phyloP scores from a whole-genome alignment of 2,329 filamentous ascomycete genomes.

The Ophiostoma novo-ulmi region DNA sequence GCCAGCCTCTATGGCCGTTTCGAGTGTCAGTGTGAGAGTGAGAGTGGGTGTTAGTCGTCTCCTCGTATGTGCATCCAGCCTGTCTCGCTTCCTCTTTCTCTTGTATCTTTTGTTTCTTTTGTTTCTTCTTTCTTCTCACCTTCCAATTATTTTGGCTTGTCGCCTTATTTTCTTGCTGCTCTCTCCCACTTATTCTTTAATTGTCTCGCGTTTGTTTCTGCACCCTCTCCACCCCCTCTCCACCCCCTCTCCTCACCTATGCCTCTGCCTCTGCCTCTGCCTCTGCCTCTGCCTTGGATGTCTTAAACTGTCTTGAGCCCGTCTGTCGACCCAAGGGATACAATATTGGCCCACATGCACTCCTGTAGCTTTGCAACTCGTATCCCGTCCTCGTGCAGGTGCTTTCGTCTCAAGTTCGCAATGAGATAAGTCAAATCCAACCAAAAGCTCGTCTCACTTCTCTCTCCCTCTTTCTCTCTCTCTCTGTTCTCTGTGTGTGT shows the following conservation, averaged over 20 bases:
- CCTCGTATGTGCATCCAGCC: neutral
- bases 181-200: neutral
- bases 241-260: too few species aligned
- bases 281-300: neutral
- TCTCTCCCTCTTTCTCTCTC: too few species aligned
- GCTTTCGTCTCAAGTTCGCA: neutral
- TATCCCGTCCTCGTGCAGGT: conserved; percentile 3
- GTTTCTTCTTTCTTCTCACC: neutral
- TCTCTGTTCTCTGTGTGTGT: too few species aligned
- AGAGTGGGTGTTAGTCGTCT: neutral
- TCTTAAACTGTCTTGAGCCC: neutral
- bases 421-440: neutral
- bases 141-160: neutral
- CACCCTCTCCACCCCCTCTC: too few species aligned
- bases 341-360: conserved; percentile 12
- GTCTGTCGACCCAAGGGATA: conserved; percentile 9
- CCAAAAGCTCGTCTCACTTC: too few species aligned
- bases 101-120: neutral
- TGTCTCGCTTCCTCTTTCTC: neutral
- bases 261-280: neutral
- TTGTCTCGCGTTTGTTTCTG: neutral
- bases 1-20: neutral
- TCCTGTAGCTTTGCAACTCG: neutral
- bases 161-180: neutral
- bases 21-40: neutral